Percentiles rank a stretch among this genome's conserved stretches.
These are phyloP conservation scores for Podila verticillata DNA, from an alignment of 192 early-diverging fungal genomes.

Conservation along the genomic window DNA sequence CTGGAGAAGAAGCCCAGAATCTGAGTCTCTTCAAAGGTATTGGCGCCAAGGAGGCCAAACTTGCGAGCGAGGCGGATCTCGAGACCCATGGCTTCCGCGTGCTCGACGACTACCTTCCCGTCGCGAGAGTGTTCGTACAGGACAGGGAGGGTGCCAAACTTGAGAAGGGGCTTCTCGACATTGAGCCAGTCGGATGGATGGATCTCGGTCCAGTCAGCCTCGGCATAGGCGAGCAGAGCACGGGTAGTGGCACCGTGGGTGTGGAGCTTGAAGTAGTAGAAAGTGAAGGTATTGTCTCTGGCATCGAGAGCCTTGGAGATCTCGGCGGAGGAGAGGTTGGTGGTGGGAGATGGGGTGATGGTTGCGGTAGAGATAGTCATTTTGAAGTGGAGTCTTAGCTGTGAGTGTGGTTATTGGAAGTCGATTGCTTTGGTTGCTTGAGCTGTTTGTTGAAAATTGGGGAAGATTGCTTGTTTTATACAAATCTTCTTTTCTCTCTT, in stretches of 20 bases:
- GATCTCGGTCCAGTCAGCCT: conserved; percentile 43
- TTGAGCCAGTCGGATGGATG: conserved; percentile 43
- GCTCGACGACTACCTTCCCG: conserved; percentile 21
- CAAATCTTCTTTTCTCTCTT: no score
- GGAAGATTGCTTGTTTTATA: no score
- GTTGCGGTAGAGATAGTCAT: neutral
- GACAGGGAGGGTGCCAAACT: conserved; percentile 56
- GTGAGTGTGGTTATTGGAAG: neutral
- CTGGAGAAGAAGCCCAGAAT: conserved; percentile 7
- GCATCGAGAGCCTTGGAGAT: conserved; percentile 1
- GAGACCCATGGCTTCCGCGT: conserved; percentile 50
- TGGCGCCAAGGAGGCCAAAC: conserved; percentile 29
- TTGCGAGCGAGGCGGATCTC: conserved; percentile 52
- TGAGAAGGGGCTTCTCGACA: conserved; percentile 43
- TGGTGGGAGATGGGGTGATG: conserved; percentile 2
- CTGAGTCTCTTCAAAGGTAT: conserved; percentile 22
- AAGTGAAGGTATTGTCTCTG: neutral
- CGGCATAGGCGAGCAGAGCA: conserved; percentile 48
- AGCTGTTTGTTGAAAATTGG: neutral
- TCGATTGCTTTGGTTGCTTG: neutral
- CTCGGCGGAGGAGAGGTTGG: neutral
- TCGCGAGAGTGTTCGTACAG: conserved; percentile 37
- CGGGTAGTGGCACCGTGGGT: conserved; percentile 5
- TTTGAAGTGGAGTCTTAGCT: neutral
- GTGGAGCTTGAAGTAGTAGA: conserved; percentile 6